Evolutionary conservation across 208 protist genomes (phyloP), one percentile per base, ranked within the genome.

Genomic region (Crithidia thermophila): DNA sequence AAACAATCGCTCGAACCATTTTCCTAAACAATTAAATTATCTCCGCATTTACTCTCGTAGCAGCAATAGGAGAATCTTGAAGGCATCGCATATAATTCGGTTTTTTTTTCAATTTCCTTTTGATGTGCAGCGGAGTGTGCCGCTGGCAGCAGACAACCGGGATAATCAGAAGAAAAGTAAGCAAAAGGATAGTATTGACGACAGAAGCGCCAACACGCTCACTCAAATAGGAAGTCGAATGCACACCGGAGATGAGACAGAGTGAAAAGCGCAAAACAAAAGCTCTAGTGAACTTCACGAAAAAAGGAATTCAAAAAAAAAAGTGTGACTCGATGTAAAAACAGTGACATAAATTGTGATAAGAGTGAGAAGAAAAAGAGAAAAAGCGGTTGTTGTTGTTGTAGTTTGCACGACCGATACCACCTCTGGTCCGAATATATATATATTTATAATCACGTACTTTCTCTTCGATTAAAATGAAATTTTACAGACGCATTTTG

Each of bases 81-180:
- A n/a, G n/a, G n/a, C n/a, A n/a, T n/a, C n/a, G n/a, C n/a, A n/a
- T n/a, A n/a, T n/a, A n/a, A n/a, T n/a, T n/a, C n/a, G n/a, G n/a
- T n/a, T n/a, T 23, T 46, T 47, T 23, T 52, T 20, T 52, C 11
- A 14, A 23, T 51, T 20, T 42, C 20, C 30, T 56, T 55, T 66
- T 46, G 43, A 42, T 55, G 59, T 56, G 36, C 46, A 45, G 46
- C 31, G 33, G 43, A 20, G 13, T 28, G 7, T 21, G 9, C 28
- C 21, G 40, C 31, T n/a, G 10, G 28, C 45, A 53, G 28, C 58
- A 43, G 18, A 36, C n/a, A n/a, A n/a, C n/a, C n/a, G n/a, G n/a
- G n/a, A n/a, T n/a, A n/a, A n/a, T n/a, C n/a, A n/a, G n/a, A n/a
- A n/a, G n/a, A n/a, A n/a, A n/a, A n/a, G n/a, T n/a, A n/a, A n/a